Evolutionary conservation across 164 flowering plant species (phyloP), one percentile per base, ranked within the genome.

Genomic region (Saururus chinensis): DNA sequence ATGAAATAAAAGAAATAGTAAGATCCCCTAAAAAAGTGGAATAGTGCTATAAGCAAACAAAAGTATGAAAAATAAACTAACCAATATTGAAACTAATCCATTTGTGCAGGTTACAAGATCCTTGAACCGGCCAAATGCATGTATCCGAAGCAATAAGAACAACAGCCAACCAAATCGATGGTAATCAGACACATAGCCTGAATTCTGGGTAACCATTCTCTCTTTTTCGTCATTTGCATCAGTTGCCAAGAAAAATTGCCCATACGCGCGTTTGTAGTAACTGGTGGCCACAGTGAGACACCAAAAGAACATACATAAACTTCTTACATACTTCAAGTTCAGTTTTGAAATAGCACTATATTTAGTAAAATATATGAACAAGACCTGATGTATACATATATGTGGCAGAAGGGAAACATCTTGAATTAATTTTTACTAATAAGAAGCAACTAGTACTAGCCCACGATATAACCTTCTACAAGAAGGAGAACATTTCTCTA

Each of bases 121-220:
- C 76, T 80, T 90, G 65, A 83, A 88, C 16, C 88, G 86, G 74
- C 97, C 80, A 61, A 95, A 95, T 42, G 80, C 82, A 76, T 93
- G 99, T 37, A 71, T 68, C 41, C 99, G 95, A 20, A 95, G 89
- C 5, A 97, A 90, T 72, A 95, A 71, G 76, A 95, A 91, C 49
- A 95, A 78, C 72, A 95, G 76, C 99, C 99, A 95, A 65, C 99
- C 99, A 79, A 95, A 95, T 30, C 93, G 88, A 71, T 82, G 80
- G 64, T 79, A 85, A 25, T 84, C 85, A 49, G 93, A 74, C 42
- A 74, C 61, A 64, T 54, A 51, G 49, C 71, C 76, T 54, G 76
- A 19, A 26, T 74, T 25, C 57, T 60, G 64, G 11, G 71, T 48
- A 71, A 23, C 68, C 68, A 58, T 75, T 55, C 73, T 35, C 48